phyloP scores from a whole-genome alignment of 352 stramenopile genomes.

The Globisporangium viniferum region DNA sequence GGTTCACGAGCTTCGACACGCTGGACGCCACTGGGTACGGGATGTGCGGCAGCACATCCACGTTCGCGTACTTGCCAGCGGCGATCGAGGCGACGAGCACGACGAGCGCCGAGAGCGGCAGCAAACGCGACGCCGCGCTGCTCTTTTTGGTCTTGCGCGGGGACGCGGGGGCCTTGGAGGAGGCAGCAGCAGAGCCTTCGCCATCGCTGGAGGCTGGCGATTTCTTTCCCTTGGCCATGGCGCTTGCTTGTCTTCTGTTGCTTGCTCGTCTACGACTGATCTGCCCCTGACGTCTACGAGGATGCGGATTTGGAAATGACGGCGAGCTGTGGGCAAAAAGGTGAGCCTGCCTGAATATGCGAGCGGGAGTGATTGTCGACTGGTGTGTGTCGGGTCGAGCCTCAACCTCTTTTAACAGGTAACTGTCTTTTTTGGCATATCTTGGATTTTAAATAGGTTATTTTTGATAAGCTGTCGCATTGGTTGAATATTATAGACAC shows the following conservation, averaged over 20 bases:
- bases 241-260: not conserved
- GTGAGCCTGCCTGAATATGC: not conserved
- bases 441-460: no score
- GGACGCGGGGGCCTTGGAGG: not conserved
- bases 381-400: not conserved
- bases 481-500: no score
- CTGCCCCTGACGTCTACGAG: not conserved
- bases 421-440: not conserved
- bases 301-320: slow-evolving; percentile 12
- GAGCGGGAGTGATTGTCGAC: not conserved
- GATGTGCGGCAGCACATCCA: slow-evolving; percentile 17
- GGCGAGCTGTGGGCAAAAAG: not conserved
- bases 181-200: not conserved
- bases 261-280: not conserved
- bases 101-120: slow-evolving; percentile 20
- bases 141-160: slow-evolving; percentile 7
- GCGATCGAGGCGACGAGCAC: slow-evolving; percentile 15
- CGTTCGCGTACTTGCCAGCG: slow-evolving; percentile 12
- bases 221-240: slow-evolving; percentile 15
- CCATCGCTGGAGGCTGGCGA: not conserved
- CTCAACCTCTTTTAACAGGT: not conserved
- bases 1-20: slow-evolving; percentile 9
- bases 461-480: no score
- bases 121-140: slow-evolving; percentile 9
- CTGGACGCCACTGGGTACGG: slow-evolving; percentile 13